phyloP scores from a whole-genome alignment of 331 rosid genomes.

The Ulmus americana region DNA sequence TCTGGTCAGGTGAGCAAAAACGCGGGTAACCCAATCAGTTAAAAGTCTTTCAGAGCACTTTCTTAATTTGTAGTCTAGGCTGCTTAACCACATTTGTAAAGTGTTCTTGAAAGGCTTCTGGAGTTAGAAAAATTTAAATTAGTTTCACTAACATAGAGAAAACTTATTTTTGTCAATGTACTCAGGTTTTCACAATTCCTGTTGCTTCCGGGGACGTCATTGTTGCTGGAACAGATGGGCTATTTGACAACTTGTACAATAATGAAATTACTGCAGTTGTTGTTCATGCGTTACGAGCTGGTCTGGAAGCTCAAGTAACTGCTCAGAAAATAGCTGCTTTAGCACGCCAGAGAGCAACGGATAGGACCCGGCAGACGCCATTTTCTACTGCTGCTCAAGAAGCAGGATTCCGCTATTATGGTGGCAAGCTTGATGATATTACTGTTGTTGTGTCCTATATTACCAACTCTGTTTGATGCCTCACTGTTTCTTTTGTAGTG shows the following conservation, averaged over 20 bases:
- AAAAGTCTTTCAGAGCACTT: no score
- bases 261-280: conserved; percentile 61
- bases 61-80: no score
- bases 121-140: no score
- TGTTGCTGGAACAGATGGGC: conserved; percentile 84
- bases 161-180: conserved; percentile 5
- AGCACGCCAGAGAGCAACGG: conserved; percentile 66
- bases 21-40: neutral
- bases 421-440: conserved; percentile 90
- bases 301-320: conserved; percentile 58
- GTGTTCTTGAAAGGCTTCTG: no score
- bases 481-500: neutral
- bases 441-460: conserved; percentile 78
- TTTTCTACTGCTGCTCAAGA: conserved; percentile 79
- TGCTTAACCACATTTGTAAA: no score
- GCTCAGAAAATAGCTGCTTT: conserved; percentile 85
- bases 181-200: conserved; percentile 54
- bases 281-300: conserved; percentile 49
- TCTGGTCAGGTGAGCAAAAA: conserved; percentile 68
- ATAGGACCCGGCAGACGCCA: conserved; percentile 64
- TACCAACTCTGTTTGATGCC: conserved; percentile 26
- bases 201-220: conserved; percentile 65
- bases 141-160: no score
- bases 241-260: conserved; percentile 75
- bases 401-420: conserved; percentile 67